These are phyloP conservation scores for Trichoderma gracile DNA, from an alignment of 2,329 filamentous ascomycete genomes.

Conservation along the genomic window DNA sequence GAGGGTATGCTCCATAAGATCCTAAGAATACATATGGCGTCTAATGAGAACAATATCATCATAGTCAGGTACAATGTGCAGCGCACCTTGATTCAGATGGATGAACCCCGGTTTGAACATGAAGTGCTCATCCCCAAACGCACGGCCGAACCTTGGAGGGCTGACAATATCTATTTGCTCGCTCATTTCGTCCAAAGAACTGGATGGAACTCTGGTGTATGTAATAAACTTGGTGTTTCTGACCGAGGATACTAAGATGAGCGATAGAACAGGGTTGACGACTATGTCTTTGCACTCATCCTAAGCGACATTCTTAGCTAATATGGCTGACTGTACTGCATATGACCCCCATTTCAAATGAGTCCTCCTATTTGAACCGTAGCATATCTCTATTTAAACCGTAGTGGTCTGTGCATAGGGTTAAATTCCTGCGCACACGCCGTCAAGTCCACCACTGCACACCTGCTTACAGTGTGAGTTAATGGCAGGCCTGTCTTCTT, in stretches of 20 bases:
- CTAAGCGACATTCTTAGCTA: neutral
- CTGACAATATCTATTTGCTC: neutral
- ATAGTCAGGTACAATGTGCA: fast-evolving
- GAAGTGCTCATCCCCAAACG: constrained; percentile 20
- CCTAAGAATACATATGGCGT: neutral
- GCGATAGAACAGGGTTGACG: neutral
- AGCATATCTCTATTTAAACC: too few species aligned
- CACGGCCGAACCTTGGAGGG: neutral
- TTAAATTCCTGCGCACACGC: too few species aligned
- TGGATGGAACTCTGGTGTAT: too few species aligned
- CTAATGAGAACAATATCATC: neutral
- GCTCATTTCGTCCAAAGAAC: neutral
- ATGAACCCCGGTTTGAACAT: constrained; percentile 22
- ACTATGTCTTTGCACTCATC: neutral
- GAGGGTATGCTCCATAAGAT: constrained; percentile 7
- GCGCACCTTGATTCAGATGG: constrained; percentile 13
- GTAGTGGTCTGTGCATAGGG: too few species aligned
- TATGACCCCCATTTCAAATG: neutral
- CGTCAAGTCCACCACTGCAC: too few species aligned
- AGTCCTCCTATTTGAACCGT: too few species aligned
- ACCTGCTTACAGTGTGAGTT: too few species aligned
- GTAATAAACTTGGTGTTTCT: neutral
- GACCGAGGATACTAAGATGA: neutral
- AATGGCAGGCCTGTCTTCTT: too few species aligned
- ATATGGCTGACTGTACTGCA: neutral